Conservation (phyloP, 148 eudicot genomes). For the Hydrangea macrophylla region DNA sequence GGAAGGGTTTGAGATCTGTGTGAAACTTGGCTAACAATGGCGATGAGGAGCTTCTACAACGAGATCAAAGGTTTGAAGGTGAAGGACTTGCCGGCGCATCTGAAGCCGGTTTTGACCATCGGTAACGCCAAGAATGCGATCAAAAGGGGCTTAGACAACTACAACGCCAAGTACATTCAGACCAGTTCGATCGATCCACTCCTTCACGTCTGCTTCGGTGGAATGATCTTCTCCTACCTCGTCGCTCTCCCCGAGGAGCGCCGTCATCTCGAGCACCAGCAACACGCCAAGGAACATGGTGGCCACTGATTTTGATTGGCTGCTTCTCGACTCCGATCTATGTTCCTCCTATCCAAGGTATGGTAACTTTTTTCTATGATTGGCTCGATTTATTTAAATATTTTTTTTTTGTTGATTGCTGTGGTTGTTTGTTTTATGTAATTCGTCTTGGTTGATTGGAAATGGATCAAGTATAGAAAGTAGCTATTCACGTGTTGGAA, state of each 20-base stretch:
- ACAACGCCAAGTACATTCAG: constrained; percentile 72
- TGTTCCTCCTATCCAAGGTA: constrained; percentile 7
- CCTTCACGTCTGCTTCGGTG: constrained; percentile 80
- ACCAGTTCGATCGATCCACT: constrained; percentile 63
- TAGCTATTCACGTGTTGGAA: too few relatives aligned
- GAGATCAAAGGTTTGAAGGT: constrained; percentile 66
- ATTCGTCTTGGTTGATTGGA: too few relatives aligned
- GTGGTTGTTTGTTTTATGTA: too few relatives aligned
- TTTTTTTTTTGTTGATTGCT: too few relatives aligned
- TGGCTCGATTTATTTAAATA: too few relatives aligned
- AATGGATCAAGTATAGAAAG: too few relatives aligned
- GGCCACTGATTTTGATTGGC: constrained; percentile 33
- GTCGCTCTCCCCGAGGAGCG: constrained; percentile 96
- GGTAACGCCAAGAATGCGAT: constrained; percentile 34
- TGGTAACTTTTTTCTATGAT: too few relatives aligned
- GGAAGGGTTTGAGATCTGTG: constrained; percentile 17
- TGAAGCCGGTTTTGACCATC: constrained; percentile 51
- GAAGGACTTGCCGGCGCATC: constrained; percentile 55
- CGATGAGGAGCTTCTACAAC: constrained; percentile 57
- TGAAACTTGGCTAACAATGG: constrained; percentile 22
- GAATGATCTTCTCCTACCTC: constrained; percentile 82
- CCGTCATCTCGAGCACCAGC: constrained; percentile 74
- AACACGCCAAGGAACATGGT: constrained; percentile 60
- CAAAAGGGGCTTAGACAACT: constrained; percentile 55
- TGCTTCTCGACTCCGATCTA: background rate